phyloP scores from a whole-genome alignment of 495 filamentous ascomycete genomes.

The Podospora comata region DNA sequence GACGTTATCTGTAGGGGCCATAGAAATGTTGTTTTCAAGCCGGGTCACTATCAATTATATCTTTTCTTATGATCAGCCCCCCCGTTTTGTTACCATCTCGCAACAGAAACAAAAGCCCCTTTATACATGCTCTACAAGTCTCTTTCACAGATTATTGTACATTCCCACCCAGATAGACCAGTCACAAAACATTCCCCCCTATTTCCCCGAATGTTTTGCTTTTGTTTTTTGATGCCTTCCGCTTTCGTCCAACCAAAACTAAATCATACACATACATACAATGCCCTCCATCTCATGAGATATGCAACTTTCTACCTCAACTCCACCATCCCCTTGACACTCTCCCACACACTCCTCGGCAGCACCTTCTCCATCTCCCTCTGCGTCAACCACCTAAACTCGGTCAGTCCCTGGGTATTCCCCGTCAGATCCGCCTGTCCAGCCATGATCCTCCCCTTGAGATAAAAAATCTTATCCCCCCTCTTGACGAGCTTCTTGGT shows the following conservation, averaged over 20 bases:
- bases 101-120: neutral
- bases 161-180: neutral
- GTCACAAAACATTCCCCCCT: neutral
- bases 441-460: slow-evolving; percentile 93
- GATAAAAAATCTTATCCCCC: slow-evolving; percentile 88
- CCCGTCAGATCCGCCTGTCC: slow-evolving; percentile 79
- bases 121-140: neutral
- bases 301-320: slow-evolving; percentile 33
- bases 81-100: too few relatives aligned
- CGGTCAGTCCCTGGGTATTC: slow-evolving; percentile 68
- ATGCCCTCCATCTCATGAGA: neutral
- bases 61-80: too few relatives aligned
- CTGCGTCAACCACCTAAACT: slow-evolving; percentile 90
- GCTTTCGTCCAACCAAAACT: neutral
- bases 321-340: slow-evolving; percentile 77
- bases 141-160: neutral
- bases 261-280: neutral
- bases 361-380: slow-evolving; percentile 75
- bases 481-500: slow-evolving; percentile 30
- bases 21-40: too few relatives aligned
- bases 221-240: neutral
- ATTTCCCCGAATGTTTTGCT: neutral
- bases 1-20: too few relatives aligned
- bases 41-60: too few relatives aligned
- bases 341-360: slow-evolving; percentile 61